These are phyloP conservation scores for Groenewaldozyma salmanticensis DNA, from an alignment of 805 yeast genomes.

Conservation along the genomic window DNA sequence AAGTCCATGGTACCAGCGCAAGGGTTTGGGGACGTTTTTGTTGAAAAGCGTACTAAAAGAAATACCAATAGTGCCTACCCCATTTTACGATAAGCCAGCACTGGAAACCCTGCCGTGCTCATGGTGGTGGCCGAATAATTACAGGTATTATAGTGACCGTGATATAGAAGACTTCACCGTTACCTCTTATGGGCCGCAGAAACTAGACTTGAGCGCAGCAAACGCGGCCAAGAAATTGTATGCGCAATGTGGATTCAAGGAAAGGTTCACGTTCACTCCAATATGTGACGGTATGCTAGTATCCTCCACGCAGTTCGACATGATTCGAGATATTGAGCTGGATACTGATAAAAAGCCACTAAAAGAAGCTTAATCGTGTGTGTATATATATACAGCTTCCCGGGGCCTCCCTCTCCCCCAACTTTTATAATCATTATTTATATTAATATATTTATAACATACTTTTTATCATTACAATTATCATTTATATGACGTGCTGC, in stretches of 20 bases:
- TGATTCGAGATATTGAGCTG: not conserved
- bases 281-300: not conserved
- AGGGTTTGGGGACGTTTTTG: constrained; percentile 12
- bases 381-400: too few species aligned
- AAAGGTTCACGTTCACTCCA: not conserved
- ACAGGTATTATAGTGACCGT: too few species aligned
- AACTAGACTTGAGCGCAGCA: constrained; percentile 9
- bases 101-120: not conserved
- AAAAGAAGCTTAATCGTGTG: not conserved
- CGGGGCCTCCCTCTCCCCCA: too few species aligned
- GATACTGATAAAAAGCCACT: not conserved
- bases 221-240: constrained; percentile 10
- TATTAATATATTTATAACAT: too few species aligned
- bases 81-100: too few species aligned
- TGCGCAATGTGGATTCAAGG: constrained; percentile 8
- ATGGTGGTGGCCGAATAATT: too few species aligned
- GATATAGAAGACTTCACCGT: too few species aligned
- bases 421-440: too few species aligned
- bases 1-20: constrained; percentile 8
- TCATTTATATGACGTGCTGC: too few species aligned
- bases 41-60: constrained; percentile 5
- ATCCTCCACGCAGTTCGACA: not conserved
- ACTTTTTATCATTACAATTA: too few species aligned
- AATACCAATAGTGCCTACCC: constrained; percentile 4
- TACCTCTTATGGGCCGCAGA: constrained; percentile 10